These are phyloP conservation scores for Chalaropsis ovoidea DNA, from an alignment of 2,329 filamentous ascomycete species.

Conservation along the genomic window DNA sequence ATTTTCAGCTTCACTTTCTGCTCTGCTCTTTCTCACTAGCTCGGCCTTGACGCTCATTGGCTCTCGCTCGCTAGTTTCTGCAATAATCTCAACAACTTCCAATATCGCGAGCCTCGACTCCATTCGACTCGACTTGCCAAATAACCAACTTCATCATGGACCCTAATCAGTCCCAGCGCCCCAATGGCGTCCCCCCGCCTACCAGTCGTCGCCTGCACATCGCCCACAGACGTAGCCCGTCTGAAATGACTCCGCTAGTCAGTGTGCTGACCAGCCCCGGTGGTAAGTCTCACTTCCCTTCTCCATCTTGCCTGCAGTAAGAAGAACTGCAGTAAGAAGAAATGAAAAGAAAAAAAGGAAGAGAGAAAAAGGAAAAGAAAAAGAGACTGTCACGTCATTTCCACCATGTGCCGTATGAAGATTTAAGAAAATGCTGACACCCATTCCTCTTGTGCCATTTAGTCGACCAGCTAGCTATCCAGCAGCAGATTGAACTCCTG, in stretches of 20 bases:
- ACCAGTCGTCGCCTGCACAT: conserved; percentile 88
- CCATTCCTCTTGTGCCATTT: not conserved
- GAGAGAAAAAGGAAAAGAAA: too few relatives aligned
- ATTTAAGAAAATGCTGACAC: not conserved
- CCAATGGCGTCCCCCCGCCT: conserved; percentile 57
- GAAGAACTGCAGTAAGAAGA: too few relatives aligned
- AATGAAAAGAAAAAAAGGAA: too few relatives aligned
- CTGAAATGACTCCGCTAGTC: conserved; percentile 93
- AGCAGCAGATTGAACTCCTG: conserved; percentile 94
- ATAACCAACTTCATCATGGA: conserved; percentile 45
- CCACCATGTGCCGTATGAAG: not conserved
- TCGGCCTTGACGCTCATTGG: conserved; percentile 17
- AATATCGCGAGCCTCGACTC: conserved; percentile 33
- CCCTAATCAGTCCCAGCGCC: conserved; percentile 35
- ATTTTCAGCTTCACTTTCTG: not conserved
- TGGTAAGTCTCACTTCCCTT: conserved; percentile 43
- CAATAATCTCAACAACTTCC: conserved; percentile 11
- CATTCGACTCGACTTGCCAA: conserved; percentile 30
- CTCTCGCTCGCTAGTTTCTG: conserved; percentile 15
- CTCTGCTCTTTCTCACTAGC: conserved; percentile 10
- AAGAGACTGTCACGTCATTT: too few relatives aligned
- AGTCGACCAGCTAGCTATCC: conserved; percentile 97
- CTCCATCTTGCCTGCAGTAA: not conserved
- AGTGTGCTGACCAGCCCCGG: conserved; percentile 66
- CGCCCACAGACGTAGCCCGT: conserved; percentile 91